phyloP scores from a whole-genome alignment of 495 filamentous ascomycete species.

The Staphylotrichum longicolle region DNA sequence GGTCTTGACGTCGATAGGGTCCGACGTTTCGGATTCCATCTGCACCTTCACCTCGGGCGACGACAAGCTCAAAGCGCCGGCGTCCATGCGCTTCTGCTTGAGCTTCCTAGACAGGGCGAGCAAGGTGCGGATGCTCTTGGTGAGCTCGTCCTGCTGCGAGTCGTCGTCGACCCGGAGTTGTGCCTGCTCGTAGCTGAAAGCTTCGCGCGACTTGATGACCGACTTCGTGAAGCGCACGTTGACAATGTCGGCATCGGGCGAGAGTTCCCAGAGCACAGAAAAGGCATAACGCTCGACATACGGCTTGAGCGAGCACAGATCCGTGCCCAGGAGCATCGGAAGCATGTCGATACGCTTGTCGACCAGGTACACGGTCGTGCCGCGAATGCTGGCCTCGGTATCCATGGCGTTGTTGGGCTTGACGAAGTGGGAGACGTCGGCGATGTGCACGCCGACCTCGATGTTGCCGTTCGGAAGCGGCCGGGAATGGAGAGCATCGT shows the following conservation, averaged over 20 bases:
- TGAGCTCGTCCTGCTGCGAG: conserved; percentile 82
- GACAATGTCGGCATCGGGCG: conserved; percentile 78
- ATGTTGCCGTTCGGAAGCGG: conserved; percentile 87
- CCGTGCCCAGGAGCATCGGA: conserved; percentile 90
- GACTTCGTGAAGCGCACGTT: conserved; percentile 87
- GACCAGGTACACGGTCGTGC: conserved; percentile 95
- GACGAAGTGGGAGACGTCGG: conserved; percentile 97
- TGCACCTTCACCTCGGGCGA: conserved; percentile 94
- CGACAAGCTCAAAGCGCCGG: conserved; percentile 89
- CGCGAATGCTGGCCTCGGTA: conserved; percentile 83
- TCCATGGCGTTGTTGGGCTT: conserved; percentile 98
- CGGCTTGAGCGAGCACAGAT: conserved; percentile 94
- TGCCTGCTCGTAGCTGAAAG: conserved; percentile 95
- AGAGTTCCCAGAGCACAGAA: conserved; percentile 91
- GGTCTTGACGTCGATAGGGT: conserved; percentile 93
- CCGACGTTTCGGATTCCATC: conserved; percentile 89
- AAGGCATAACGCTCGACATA: conserved; percentile 98
- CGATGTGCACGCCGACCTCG: conserved; percentile 98
- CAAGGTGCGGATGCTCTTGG: conserved; percentile 82
- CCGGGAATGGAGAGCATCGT: conserved; percentile 90
- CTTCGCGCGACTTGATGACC: conserved; percentile 95
- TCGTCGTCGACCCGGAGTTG: conserved; percentile 88
- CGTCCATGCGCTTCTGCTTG: conserved; percentile 88
- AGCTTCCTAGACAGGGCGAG: conserved; percentile 89
- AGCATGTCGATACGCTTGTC: conserved; percentile 99